Evolutionary conservation across 202 grass and related monocot genomes (phyloP).

Genomic region (Saccharum hybrid): DNA sequence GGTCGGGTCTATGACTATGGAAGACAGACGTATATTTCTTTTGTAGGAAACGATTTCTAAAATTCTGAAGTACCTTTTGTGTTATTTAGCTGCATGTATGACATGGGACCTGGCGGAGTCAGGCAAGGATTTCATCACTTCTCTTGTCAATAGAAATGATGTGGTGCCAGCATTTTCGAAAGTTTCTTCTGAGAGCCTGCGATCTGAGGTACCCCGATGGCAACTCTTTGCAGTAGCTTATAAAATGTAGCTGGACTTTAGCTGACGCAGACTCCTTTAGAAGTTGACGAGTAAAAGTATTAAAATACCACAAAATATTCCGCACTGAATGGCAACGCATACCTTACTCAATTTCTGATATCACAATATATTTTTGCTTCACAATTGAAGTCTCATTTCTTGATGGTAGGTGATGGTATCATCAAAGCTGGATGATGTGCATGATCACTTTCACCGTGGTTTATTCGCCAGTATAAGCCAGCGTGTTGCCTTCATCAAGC

Average conservation of each 20-base stretch:
- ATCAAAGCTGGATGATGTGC: slow-evolving; percentile 72
- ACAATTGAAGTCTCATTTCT: slow-evolving; percentile 5
- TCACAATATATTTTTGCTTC: neutral
- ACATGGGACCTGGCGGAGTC: slow-evolving; percentile 92
- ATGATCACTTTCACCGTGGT: slow-evolving; percentile 47
- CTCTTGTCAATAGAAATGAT: slow-evolving; percentile 91
- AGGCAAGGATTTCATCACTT: slow-evolving; percentile 79
- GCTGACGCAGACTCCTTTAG: slow-evolving; percentile 16
- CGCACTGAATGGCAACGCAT: neutral
- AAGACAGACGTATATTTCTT: slow-evolving; percentile 29
- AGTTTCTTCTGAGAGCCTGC: slow-evolving; percentile 70
- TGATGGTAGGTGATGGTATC: slow-evolving; percentile 73
- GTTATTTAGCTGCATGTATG: slow-evolving; percentile 80
- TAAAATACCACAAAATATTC: neutral
- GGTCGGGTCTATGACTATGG: neutral
- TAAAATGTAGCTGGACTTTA: slow-evolving; percentile 10
- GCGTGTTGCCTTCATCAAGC: slow-evolving; percentile 56
- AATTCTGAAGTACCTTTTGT: slow-evolving; percentile 43
- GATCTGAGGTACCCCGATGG: slow-evolving; percentile 67
- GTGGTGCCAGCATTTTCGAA: slow-evolving; percentile 78
- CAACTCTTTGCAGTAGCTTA: neutral
- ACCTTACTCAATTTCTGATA: neutral
- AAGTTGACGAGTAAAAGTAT: neutral
- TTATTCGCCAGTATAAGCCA: slow-evolving; percentile 63
- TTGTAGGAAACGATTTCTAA: neutral